Evolutionary conservation across 148 eudicot genomes (phyloP), one percentile per base, ranked within the genome.

Genomic region (Polygonum maritimum): DNA sequence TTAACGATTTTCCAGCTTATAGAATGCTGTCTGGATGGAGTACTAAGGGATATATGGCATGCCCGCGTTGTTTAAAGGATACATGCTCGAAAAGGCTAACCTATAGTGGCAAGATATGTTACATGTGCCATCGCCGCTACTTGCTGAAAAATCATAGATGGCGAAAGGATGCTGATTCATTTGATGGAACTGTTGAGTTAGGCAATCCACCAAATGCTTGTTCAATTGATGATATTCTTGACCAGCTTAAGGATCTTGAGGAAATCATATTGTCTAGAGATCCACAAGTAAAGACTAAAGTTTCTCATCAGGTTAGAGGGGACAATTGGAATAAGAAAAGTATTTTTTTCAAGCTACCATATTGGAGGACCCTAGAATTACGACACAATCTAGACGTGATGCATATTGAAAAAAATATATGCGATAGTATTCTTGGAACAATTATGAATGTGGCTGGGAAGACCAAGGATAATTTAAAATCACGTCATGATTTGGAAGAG

Each of bases 1-100:
- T 84, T 2, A 78, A 75, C 48, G 81, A 84, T 62, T 81, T 84
- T 48, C 82, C 82, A 0, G 84, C 80, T 2, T 76, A 84, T 76
- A 79, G 73, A 2, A 80, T 80, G 78, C 48, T 83, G 33, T 83
- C 81, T 14, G 76, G 85, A 8, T 83, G 77, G 80, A 74, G 74
- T 19, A 78, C 80, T 2, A 8, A 36, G 1, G 76, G 80, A 15
- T 16, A 58, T 18, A 4, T 58, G 19, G 65, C 65, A 1, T 58
- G 65, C 31, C 65, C 65, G 7, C 6, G 19, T 58, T 58, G 11
- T 58, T 1, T 16, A 5, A 58, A 16, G 31, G 65, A 58, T 16
- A 58, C 65, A 58, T 15, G 49, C 8, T 79, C 81, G 1, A 63
- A 5, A 12, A 58, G 31, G 5, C 8, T 79, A 12, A 48, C 47